Percentiles rank a stretch among this genome's conserved stretches.
phyloP scores from a whole-genome alignment of 208 protist species.

The Leishmania braziliensis region DNA sequence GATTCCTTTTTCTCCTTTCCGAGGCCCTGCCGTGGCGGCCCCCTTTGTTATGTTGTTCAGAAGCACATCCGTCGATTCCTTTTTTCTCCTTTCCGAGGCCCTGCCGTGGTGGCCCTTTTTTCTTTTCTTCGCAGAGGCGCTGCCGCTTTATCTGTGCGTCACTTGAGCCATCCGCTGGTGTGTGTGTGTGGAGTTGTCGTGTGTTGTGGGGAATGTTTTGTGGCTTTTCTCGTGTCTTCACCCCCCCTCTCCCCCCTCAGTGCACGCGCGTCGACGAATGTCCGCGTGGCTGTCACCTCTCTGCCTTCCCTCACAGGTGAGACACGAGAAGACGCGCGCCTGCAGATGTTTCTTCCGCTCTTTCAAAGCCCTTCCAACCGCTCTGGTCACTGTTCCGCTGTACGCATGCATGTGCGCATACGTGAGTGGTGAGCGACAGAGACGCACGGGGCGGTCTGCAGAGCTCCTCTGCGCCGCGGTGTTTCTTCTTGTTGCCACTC shows the following conservation, averaged over 20 bases:
- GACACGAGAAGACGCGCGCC: not conserved
- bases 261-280: too few species aligned
- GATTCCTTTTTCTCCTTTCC: too few species aligned
- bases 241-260: too few species aligned
- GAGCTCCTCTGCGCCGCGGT: not conserved
- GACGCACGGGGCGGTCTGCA: not conserved
- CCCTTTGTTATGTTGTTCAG: too few species aligned
- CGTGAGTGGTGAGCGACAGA: not conserved
- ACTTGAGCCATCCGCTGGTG: not conserved
- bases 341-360: not conserved
- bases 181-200: not conserved
- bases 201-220: not conserved
- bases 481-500: not conserved
- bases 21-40: too few species aligned
- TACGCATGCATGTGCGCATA: not conserved
- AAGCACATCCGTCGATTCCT: too few species aligned
- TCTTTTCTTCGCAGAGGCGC: not conserved
- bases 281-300: not conserved
- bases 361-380: not conserved
- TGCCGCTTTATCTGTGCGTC: not conserved
- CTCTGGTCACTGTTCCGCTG: not conserved
- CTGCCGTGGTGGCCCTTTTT: too few species aligned
- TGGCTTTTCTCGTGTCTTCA: not conserved
- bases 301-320: not conserved
- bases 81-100: too few species aligned